phyloP scores from a whole-genome alignment of 1,139 yeast species.

The Geotrichum carabidarum region DNA sequence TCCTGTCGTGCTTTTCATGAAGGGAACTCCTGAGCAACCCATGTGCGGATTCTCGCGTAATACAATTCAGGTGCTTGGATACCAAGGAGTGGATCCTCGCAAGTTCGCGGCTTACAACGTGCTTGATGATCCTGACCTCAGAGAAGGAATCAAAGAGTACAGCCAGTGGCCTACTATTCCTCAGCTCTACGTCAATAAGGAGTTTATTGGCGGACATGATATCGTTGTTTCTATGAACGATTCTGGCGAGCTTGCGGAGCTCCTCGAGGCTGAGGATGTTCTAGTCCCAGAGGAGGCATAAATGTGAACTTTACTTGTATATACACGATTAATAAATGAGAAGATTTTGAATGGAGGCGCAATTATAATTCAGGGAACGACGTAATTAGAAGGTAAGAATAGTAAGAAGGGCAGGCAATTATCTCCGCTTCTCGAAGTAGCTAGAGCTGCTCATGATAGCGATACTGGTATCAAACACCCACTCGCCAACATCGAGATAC shows the following conservation, averaged over 20 bases:
- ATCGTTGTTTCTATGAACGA: slow-evolving; percentile 89
- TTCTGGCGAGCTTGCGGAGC: slow-evolving; percentile 80
- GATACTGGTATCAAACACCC: slow-evolving; percentile 66
- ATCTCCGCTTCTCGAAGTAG: slow-evolving; percentile 50
- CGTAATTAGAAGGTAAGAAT: neutral
- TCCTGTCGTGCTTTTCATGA: slow-evolving; percentile 80
- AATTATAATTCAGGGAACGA: neutral
- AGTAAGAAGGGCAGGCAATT: neutral
- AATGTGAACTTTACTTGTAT: neutral
- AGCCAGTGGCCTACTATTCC: slow-evolving; percentile 95
- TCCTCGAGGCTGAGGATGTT: slow-evolving; percentile 73
- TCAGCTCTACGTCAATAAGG: slow-evolving; percentile 53
- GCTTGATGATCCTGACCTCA: slow-evolving; percentile 85
- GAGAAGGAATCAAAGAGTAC: slow-evolving; percentile 90
- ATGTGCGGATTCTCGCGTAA: slow-evolving; percentile 97
- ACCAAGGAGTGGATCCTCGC: slow-evolving; percentile 93
- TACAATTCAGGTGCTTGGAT: slow-evolving; percentile 86
- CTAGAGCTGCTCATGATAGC: slow-evolving; percentile 67
- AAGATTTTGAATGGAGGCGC: neutral
- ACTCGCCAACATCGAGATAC: slow-evolving; percentile 83
- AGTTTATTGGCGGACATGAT: slow-evolving; percentile 97
- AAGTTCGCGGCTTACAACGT: slow-evolving; percentile 97
- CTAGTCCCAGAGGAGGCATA: slow-evolving; percentile 63
- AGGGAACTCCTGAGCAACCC: slow-evolving; percentile 88
- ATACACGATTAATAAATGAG: slow-evolving; percentile 1